Evolutionary conservation across 1,139 yeast genomes (phyloP).

Genomic region (Saccharomyces hybrid): DNA sequence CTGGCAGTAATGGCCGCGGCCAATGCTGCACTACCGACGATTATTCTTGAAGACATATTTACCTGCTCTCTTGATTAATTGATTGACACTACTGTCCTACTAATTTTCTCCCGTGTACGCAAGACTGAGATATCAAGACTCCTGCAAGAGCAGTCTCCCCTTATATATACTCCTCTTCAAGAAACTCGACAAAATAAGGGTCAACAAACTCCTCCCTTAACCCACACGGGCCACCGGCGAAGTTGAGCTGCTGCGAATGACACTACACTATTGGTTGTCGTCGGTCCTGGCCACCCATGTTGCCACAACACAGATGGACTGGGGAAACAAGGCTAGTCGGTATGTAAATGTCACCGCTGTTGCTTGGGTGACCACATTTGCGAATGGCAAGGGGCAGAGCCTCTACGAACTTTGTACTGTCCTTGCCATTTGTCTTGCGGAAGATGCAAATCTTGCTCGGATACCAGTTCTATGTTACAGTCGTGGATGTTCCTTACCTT

Average conservation of each 20-base stretch:
- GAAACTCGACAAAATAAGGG: background rate
- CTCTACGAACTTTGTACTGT: constrained; percentile 2
- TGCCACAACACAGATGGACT: too few species aligned
- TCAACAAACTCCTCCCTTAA: background rate
- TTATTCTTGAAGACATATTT: background rate
- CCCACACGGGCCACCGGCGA: background rate
- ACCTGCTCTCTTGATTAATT: background rate
- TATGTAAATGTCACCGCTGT: background rate
- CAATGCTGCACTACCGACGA: background rate
- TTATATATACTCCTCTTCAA: background rate
- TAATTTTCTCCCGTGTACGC: background rate
- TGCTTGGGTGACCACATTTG: background rate
- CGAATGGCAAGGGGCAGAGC: background rate
- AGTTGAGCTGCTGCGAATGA: background rate
- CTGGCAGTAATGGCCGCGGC: background rate
- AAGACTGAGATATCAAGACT: background rate
- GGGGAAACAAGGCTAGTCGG: background rate
- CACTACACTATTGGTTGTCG: background rate
- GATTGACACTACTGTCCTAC: background rate
- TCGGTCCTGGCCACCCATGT: background rate
- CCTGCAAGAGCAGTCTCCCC: background rate
- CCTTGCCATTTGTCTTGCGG: constrained; percentile 2
- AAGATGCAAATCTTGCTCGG: background rate
- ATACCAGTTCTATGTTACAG: background rate
- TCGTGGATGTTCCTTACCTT: background rate